phyloP scores from a whole-genome alignment of 148 eudicot species.

The Vaccinium vitisidaea region DNA sequence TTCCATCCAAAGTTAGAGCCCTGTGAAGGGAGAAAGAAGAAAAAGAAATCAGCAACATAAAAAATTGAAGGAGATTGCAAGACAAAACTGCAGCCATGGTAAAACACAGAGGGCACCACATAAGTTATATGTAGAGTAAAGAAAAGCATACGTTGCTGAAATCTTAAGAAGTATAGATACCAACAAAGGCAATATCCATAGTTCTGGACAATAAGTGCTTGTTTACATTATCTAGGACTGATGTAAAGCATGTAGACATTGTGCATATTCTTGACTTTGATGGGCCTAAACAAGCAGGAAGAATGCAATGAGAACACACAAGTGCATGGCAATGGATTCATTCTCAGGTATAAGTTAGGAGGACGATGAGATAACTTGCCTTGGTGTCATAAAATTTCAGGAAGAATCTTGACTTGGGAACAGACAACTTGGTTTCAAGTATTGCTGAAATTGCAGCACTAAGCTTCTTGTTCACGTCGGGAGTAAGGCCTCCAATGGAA shows the following conservation, averaged over 20 bases:
- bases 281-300: conserved; percentile 65
- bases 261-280: conserved; percentile 72
- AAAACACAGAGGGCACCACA: neutral
- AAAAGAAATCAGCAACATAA: conserved; percentile 15
- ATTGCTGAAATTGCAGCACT: conserved; percentile 80
- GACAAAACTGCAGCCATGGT: neutral
- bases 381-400: conserved; percentile 87
- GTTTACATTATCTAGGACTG: conserved; percentile 76
- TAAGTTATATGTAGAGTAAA: neutral
- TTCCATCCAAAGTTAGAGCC: conserved; percentile 85
- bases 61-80: neutral
- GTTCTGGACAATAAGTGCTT: conserved; percentile 26
- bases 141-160: neutral
- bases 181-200: conserved; percentile 13
- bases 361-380: conserved; percentile 39
- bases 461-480: conserved; percentile 87
- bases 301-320: conserved; percentile 47
- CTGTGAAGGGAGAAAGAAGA: conserved; percentile 31
- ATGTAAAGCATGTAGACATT: conserved; percentile 94
- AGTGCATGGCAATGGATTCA: conserved; percentile 10
- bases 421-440: conserved; percentile 72
- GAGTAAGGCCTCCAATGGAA: conserved; percentile 82
- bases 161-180: neutral
- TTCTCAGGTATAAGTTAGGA: conserved; percentile 2
- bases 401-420: conserved; percentile 74